phyloP scores from a whole-genome alignment of 176 grass and related monocot genomes.

The Bromus sterilis region DNA sequence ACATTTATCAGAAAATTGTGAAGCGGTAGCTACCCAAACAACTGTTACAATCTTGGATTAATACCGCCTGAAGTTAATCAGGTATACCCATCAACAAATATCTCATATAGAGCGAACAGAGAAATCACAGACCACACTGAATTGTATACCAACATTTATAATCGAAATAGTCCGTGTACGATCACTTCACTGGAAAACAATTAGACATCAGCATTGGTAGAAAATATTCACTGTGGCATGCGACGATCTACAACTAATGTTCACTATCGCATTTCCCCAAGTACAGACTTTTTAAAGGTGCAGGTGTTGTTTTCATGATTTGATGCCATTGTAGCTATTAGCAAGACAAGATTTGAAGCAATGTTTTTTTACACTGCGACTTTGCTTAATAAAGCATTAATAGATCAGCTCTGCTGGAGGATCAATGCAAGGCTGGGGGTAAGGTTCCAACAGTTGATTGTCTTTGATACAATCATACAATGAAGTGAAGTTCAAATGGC shows the following conservation, averaged over 20 bases:
- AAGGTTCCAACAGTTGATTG: not conserved
- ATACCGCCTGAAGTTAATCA: not conserved
- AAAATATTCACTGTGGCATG: not conserved
- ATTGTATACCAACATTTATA: not conserved
- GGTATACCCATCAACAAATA: slow-evolving; percentile 17
- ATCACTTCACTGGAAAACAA: not conserved
- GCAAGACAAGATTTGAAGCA: not conserved
- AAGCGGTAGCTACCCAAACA: not conserved
- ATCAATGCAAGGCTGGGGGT: not conserved
- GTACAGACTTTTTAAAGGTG: not conserved
- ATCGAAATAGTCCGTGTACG: not conserved
- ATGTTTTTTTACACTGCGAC: not conserved
- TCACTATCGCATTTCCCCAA: not conserved
- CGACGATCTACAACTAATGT: not conserved
- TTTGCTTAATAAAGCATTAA: not conserved
- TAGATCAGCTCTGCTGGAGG: not conserved
- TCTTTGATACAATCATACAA: not conserved
- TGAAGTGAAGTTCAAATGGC: not conserved
- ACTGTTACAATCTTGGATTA: not conserved
- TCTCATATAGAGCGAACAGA: not conserved
- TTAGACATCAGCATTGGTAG: not conserved
- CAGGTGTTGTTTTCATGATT: not conserved
- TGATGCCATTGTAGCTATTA: not conserved
- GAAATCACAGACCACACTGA: not conserved
- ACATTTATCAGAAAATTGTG: slow-evolving; percentile 1